Evolutionary conservation across 139 green algal species (phyloP), one percentile per base, ranked within the genome.

Genomic region (Nannochloris sp.): DNA sequence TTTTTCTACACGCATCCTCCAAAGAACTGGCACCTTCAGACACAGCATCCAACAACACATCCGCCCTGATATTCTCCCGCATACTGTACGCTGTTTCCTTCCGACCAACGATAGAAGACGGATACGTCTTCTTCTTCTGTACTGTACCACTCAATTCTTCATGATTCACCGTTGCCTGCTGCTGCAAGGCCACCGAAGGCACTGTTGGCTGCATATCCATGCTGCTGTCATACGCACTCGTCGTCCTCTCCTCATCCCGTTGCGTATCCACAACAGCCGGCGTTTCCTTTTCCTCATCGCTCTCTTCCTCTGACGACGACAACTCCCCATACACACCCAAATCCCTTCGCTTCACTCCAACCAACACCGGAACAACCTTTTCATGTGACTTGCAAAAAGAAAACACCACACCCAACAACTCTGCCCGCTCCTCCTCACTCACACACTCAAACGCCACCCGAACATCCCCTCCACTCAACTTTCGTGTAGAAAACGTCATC

Each of bases 21-120:
- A 84, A 62, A 48, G 64, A 69, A 48, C 59, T 59, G 2, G 69
- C 69, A 14, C 75, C 78, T 51, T 66, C 50, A 4, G 71, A 56
- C 64, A 84, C 75, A 56, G 75, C 66, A 24, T 83, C 75, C 50
- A 84, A 54, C 66, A 84, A 53, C 5, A 53, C 18, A 53, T 53
- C 46, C n/a, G 46, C 46, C n/a, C 46, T 19, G 18, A 53, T 21
- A 57, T 14, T 53, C 15, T 53, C 46, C n/a, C 46, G 46, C 16
- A 25, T 21, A 19, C n/a, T 19, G 15, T 53, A 53, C n/a, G n/a
- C 46, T 0, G 46, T 25, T 25, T 53, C 46, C n/a, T 53, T 53
- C 46, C 46, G 11, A 5, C n/a, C 5, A 9, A 53, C 11, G 2
- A 21, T 53, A 40, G 34, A 40, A 40, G 34, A 21, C 46, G 16